Percentiles rank a stretch among this genome's conserved stretches.
These are phyloP conservation scores for Cladorrhinum samala DNA, from an alignment of 495 filamentous ascomycete genomes.

Conservation along the genomic window DNA sequence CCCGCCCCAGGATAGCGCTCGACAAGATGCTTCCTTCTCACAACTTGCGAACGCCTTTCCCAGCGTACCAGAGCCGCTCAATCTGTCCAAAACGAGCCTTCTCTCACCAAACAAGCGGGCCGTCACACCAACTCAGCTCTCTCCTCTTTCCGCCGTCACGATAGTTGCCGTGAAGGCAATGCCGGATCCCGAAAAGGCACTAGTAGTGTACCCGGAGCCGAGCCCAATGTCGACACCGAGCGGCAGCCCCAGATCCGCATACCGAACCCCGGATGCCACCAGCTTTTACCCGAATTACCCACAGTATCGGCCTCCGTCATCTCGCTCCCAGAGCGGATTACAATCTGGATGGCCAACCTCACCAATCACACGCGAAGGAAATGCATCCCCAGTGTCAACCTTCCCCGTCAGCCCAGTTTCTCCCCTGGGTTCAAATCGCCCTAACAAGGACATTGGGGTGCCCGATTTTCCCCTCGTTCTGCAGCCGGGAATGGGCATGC, in stretches of 20 bases:
- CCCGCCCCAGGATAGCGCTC: neutral
- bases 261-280: neutral
- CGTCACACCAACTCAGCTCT: neutral
- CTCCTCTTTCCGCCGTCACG: neutral
- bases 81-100: neutral
- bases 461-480: conserved; percentile 10
- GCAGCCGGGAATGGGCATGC: conserved; percentile 12
- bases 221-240: conserved; percentile 7
- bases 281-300: neutral
- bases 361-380: neutral
- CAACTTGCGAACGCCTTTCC: neutral
- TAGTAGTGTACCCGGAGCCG: conserved; percentile 4
- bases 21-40: neutral
- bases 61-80: neutral
- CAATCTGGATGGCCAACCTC: neutral
- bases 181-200: neutral
- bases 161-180: neutral
- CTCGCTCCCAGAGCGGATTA: neutral
- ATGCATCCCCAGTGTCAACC: conserved; percentile 7
- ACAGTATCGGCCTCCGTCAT: conserved; percentile 3
- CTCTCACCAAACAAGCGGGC: neutral
- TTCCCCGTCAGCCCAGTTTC: conserved; percentile 11
- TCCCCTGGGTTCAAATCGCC: conserved; percentile 4
- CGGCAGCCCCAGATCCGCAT: neutral
- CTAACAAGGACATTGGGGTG: neutral